Base-by-base conservation (phyloP, 228 moss, liverwort and hornwort genomes). In the Sphagnum fallax region DNA sequence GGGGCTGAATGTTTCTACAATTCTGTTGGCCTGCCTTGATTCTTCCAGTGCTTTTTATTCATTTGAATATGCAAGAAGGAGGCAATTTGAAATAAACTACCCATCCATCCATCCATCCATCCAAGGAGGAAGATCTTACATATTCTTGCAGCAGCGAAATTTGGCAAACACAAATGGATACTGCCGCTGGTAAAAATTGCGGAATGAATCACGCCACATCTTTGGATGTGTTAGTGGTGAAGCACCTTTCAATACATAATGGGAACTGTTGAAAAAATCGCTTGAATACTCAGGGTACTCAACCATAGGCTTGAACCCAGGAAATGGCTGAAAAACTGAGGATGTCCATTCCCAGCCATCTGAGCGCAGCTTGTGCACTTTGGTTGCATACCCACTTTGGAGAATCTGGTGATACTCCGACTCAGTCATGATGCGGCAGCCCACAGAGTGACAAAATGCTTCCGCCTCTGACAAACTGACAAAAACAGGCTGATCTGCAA, bases 321-420 rank as follows among this genome's bases (percentile, higher is more conserved):
- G 83, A 61, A 83, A 83, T 7, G 76, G 76, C 64, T 74, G 9
- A 50, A 83, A 83, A 4, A 65, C 50, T 12, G 79, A 63, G 60
- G 76, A 73, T 5, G 83, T 83, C 83, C 83, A 83, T 50, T 83
- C 83, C 68, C 70, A 83, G 5, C 83, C 83, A 55, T 76, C 83
- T 1, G 8, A 64, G 10, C 79, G 70, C 70, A 83, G 73, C 14
- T 76, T 63, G 60, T 69, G 53, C 8, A 83, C 75, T 48, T 58
- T 50, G 12, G 12, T 55, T 55, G 55, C 8, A 8, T 55, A 12
- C 57, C 74, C 77, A 47, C 76, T 69, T 50, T 79, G 73, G 74
- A 79, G 47, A 50, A 83, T 68, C 49, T 76, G 70, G 48, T 76
- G 76, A 52, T 83, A 83, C 61, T 83, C 83, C 1, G 71, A 64